These are phyloP conservation scores for Podospora anserina DNA, from an alignment of 495 filamentous ascomycete genomes.

Conservation along the genomic window DNA sequence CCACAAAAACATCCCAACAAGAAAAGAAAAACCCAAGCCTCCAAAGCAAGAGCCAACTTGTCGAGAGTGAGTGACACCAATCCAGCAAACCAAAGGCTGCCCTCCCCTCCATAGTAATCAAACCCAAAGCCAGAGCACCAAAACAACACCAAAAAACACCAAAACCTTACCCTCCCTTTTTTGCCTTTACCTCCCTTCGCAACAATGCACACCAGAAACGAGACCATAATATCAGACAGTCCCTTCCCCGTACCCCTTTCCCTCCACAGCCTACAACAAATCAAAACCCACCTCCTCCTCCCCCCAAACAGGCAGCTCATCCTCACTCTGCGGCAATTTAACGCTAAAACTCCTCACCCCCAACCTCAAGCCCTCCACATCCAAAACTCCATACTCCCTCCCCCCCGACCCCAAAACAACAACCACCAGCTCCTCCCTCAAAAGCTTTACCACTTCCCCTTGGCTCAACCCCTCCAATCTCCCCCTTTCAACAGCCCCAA, in stretches of 20 bases:
- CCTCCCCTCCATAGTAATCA: not conserved
- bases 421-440: conserved; percentile 44
- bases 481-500: conserved; percentile 38
- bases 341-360: conserved; percentile 44
- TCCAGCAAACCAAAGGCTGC: not conserved
- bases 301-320: conserved; percentile 46
- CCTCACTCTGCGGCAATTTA: conserved; percentile 32
- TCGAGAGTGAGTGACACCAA: not conserved
- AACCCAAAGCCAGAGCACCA: not conserved
- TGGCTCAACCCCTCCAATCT: conserved; percentile 42
- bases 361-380: conserved; percentile 37
- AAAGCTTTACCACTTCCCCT: conserved; percentile 40
- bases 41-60: conserved; percentile 10
- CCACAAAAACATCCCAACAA: not conserved
- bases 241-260: not conserved
- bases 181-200: no score
- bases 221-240: no score
- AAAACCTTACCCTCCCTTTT: not conserved
- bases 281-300: conserved; percentile 27
- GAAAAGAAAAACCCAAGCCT: conserved; percentile 7
- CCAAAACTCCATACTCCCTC: conserved; percentile 26
- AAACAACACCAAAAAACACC: not conserved
- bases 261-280: not conserved
- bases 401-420: conserved; percentile 32
- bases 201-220: no score